Percentiles rank a stretch among this genome's conserved stretches.
phyloP scores from a whole-genome alignment of 1,139 yeast genomes.

The Spathaspora sp. region DNA sequence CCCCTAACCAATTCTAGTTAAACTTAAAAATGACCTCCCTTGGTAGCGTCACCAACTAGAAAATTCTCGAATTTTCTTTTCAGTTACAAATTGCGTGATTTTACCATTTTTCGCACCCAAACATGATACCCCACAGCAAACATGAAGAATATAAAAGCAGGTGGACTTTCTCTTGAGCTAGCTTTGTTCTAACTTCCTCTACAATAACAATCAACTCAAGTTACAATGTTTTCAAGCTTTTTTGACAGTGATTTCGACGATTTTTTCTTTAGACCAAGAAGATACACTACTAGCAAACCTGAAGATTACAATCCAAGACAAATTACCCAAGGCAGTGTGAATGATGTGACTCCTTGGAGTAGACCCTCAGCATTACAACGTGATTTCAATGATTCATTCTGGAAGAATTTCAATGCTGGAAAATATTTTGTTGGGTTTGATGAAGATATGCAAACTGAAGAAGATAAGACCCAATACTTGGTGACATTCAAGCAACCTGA shows the following conservation, averaged over 20 bases:
- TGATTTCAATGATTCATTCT: conserved; percentile 13
- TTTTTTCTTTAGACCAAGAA: conserved; percentile 14
- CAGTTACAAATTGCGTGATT: not conserved
- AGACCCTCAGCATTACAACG: not conserved
- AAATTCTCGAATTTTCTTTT: not conserved
- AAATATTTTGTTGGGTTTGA: conserved; percentile 16
- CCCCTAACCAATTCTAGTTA: too few relatives aligned
- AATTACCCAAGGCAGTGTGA: conserved; percentile 6
- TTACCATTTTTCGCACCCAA: not conserved
- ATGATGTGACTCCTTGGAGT: not conserved
- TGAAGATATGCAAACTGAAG: conserved; percentile 24
- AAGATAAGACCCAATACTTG: conserved; percentile 23
- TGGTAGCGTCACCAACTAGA: not conserved
- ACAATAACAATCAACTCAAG: not conserved
- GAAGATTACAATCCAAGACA: conserved; percentile 12
- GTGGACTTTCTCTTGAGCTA: not conserved
- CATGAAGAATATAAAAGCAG: not conserved
- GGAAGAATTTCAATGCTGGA: conserved; percentile 13
- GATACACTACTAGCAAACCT: conserved; percentile 12
- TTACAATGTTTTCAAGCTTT: conserved; percentile 5
- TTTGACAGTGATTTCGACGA: conserved; percentile 15
- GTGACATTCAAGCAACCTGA: conserved; percentile 21
- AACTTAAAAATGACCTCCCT: not conserved
- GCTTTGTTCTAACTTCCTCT: not conserved
- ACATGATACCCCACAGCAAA: not conserved